Evolutionary conservation across 441 rosid species (phyloP).

Genomic region (Aleurites moluccanus): DNA sequence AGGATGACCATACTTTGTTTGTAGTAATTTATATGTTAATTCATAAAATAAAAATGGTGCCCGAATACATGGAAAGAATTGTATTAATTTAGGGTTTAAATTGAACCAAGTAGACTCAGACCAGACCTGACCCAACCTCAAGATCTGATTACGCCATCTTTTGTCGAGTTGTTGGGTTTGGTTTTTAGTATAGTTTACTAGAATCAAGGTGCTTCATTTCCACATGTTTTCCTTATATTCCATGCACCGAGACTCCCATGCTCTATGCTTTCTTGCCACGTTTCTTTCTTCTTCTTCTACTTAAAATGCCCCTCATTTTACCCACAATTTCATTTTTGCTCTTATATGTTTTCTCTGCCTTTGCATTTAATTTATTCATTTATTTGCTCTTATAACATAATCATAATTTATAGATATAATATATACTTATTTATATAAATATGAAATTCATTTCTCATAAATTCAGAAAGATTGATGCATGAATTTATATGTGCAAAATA

Average conservation of each 20-base stretch:
- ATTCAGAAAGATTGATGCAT: too few species aligned
- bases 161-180: conserved; percentile 28
- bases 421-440: too few species aligned
- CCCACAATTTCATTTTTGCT: too few species aligned
- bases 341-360: too few species aligned
- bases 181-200: background rate
- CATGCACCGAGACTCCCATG: background rate
- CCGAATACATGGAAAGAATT: background rate
- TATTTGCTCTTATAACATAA: too few species aligned
- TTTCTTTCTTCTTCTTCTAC: conserved; percentile 17
- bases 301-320: background rate
- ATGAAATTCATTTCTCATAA: too few species aligned
- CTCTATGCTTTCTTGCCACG: conserved; percentile 17
- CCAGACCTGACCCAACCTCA: conserved; percentile 2
- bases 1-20: background rate
- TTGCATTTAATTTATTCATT: too few species aligned
- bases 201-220: conserved; percentile 9
- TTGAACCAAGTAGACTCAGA: background rate
- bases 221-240: conserved; percentile 24
- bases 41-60: background rate
- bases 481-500: too few species aligned
- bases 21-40: background rate
- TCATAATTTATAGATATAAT: too few species aligned
- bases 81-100: background rate
- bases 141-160: conserved; percentile 12